These are phyloP conservation scores for Melastoma malabathricum DNA, from an alignment of 345 rosid genomes.

Conservation along the genomic window DNA sequence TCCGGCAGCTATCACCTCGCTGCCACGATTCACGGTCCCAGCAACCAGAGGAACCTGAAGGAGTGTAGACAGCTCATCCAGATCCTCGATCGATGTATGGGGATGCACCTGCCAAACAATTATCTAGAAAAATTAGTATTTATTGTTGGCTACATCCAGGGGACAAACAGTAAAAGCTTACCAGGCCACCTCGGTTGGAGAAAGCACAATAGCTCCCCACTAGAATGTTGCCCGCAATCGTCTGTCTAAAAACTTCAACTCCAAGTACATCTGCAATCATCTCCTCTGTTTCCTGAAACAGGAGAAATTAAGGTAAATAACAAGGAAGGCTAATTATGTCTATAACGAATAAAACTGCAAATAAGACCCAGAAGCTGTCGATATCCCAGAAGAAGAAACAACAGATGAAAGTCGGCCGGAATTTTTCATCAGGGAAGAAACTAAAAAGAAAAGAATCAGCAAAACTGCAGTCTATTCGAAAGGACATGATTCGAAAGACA, in stretches of 20 bases:
- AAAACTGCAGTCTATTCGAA: too few species aligned
- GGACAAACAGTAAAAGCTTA: slow-evolving; percentile 13
- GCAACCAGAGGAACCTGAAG: slow-evolving; percentile 70
- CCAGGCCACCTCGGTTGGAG: slow-evolving; percentile 89
- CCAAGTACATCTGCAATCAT: slow-evolving; percentile 90
- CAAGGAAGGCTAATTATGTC: too few species aligned
- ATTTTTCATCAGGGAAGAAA: too few species aligned
- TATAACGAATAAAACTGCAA: too few species aligned
- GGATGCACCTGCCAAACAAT: slow-evolving; percentile 61
- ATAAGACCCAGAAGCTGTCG: too few species aligned
- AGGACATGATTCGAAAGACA: too few species aligned
- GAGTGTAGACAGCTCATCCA: slow-evolving; percentile 86
- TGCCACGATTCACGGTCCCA: slow-evolving; percentile 77
- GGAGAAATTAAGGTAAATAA: too few species aligned
- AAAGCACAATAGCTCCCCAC: slow-evolving; percentile 86
- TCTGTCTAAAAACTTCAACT: slow-evolving; percentile 92
- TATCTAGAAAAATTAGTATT: background rate
- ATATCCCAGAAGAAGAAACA: too few species aligned
- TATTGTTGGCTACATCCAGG: background rate
- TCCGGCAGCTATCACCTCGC: slow-evolving; percentile 79
- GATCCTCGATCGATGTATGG: slow-evolving; percentile 82
- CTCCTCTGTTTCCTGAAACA: slow-evolving; percentile 70
- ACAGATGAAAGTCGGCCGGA: too few species aligned
- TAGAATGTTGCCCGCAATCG: slow-evolving; percentile 83
- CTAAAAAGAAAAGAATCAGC: too few species aligned